A percentile compares a stretch with the other conserved stretches of the same genome.
Conservation (phyloP, 768 basidiomycete species). For the Phanerodontia chrysosporium region DNA sequence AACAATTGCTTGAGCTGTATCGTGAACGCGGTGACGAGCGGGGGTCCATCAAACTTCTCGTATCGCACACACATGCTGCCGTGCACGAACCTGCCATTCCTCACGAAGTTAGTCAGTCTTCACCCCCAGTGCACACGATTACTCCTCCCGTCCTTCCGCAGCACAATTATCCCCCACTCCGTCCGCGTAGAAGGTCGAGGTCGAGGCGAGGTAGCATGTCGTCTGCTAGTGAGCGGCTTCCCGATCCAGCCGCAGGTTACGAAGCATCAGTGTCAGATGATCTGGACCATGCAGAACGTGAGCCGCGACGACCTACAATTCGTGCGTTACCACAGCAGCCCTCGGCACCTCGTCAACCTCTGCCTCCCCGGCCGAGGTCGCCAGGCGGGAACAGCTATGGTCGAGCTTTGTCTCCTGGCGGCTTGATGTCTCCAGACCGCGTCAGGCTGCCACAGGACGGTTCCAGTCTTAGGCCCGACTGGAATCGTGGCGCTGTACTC, state of each 20-base stretch:
- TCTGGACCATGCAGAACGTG: slow-evolving; percentile 54
- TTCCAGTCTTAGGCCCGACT: neutral
- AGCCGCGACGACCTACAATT: slow-evolving; percentile 37
- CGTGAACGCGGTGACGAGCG: slow-evolving; percentile 66
- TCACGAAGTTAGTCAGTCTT: slow-evolving; percentile 21
- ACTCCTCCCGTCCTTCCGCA: slow-evolving; percentile 52
- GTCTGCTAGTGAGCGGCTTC: slow-evolving; percentile 57
- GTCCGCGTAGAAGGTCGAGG: slow-evolving; percentile 44
- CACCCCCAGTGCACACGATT: slow-evolving; percentile 42
- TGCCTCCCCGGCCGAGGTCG: slow-evolving; percentile 30
- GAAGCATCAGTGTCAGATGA: slow-evolving; percentile 60
- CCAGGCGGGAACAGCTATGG: slow-evolving; percentile 25
- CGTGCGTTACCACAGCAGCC: slow-evolving; percentile 34
- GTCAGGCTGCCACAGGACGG: slow-evolving; percentile 1
- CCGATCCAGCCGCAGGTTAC: slow-evolving; percentile 56
- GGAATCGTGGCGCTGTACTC: neutral
- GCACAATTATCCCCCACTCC: slow-evolving; percentile 39
- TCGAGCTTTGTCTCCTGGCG: slow-evolving; percentile 13
- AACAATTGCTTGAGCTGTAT: slow-evolving; percentile 70
- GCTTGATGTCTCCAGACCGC: slow-evolving; percentile 20
- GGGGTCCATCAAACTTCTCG: slow-evolving; percentile 81
- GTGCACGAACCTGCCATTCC: slow-evolving; percentile 50
- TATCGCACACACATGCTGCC: slow-evolving; percentile 58
- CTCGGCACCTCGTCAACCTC: slow-evolving; percentile 20
- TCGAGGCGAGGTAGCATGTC: slow-evolving; percentile 71